Evolutionary conservation across 2,329 filamentous ascomycete genomes (phyloP), one percentile per base, ranked within the genome.

Genomic region (Penicillium oxalicum): DNA sequence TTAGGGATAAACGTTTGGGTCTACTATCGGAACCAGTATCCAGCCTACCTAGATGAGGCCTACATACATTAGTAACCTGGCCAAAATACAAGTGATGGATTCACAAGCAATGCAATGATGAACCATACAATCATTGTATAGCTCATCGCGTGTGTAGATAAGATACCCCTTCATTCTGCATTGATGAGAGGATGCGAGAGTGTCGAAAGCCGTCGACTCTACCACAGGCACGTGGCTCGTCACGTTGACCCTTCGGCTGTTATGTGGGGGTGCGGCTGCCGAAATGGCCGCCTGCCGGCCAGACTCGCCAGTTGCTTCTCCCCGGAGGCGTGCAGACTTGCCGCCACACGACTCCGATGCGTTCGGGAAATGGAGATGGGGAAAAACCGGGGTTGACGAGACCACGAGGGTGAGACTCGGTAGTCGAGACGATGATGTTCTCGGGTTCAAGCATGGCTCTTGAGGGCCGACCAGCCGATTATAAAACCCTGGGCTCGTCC

Each of bases 241-340:
- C 35, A 37, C 12, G 35, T n/a, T 8, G 12, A 37, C 18, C 35
- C 12, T 7, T 28, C 54, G 54, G 54, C 49, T 54, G 49, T 50
- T 56, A 47, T 5, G 43, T 39, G 37, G 25, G 9, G 29, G 39
- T 32, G 7, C 27, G n/a, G 38, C 39, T 47, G 45, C 45, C 45
- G 45, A 26, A 36, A 25, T 39, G 34, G 13, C 43, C 40, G 40
- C 27, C n/a, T 9, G 9, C 11, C 27, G 29, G 29, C 8, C 29
- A 38, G n/a, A 18, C 36, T 13, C 36, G 36, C n/a, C n/a, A 25
- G 36, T 32, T 32, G 29, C 29, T 32, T 4, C 29, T 32, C 29
- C 29, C 29, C 29, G 12, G 26, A 27, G 26, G 12, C 9, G 26
- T 13, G 18, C 26, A 29, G 39, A 29, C 26, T 40, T 44, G 43